Percentiles rank a stretch among this genome's conserved stretches.
Evolutionary conservation across 2,329 filamentous ascomycete species (phyloP).

Genomic region (Ceratocystiopsis minuta): DNA sequence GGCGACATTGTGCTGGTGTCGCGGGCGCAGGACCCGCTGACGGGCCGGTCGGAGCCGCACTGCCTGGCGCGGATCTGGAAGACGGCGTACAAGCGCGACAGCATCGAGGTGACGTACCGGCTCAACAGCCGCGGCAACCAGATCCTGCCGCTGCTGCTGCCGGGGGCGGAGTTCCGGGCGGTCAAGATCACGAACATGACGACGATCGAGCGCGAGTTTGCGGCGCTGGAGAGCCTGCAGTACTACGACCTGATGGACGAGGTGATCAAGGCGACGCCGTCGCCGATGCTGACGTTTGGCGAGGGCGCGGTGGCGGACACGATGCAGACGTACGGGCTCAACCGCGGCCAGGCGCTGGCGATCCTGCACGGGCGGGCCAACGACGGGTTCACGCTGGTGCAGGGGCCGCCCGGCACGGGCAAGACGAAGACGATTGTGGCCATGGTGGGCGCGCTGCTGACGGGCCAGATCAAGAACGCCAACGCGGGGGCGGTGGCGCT

Average conservation of each 20-base stretch:
- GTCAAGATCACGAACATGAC: slow-evolving; percentile 84
- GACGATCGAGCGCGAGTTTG: slow-evolving; percentile 88
- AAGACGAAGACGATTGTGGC: slow-evolving; percentile 98
- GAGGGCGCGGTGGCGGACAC: slow-evolving; percentile 53
- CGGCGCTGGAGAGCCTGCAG: slow-evolving; percentile 72
- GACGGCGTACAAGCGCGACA: slow-evolving; percentile 62
- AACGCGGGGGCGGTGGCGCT: slow-evolving; percentile 28
- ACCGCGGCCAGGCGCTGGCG: slow-evolving; percentile 75
- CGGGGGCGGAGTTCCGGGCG: slow-evolving; percentile 52
- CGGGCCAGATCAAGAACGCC: slow-evolving; percentile 27
- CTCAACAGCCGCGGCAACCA: slow-evolving; percentile 50
- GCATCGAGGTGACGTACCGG: slow-evolving; percentile 71
- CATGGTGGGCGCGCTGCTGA: slow-evolving; percentile 77
- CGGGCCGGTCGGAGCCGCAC: slow-evolving; percentile 47
- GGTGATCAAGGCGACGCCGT: slow-evolving; percentile 69
- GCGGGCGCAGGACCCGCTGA: slow-evolving; percentile 51
- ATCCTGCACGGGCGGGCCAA: slow-evolving; percentile 87
- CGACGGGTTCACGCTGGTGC: slow-evolving; percentile 90
- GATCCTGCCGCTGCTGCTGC: slow-evolving; percentile 44
- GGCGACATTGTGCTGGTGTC: slow-evolving; percentile 84
- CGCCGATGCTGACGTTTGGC: slow-evolving; percentile 66
- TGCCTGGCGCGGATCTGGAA: slow-evolving; percentile 74
- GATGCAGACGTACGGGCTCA: slow-evolving; percentile 65
- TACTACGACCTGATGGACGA: slow-evolving; percentile 95
- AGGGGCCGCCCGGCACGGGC: slow-evolving; percentile 88